Evolutionary conservation across 352 stramenopile genomes (phyloP), one percentile per base, ranked within the genome.

Genomic region (Pythium dissimile): DNA sequence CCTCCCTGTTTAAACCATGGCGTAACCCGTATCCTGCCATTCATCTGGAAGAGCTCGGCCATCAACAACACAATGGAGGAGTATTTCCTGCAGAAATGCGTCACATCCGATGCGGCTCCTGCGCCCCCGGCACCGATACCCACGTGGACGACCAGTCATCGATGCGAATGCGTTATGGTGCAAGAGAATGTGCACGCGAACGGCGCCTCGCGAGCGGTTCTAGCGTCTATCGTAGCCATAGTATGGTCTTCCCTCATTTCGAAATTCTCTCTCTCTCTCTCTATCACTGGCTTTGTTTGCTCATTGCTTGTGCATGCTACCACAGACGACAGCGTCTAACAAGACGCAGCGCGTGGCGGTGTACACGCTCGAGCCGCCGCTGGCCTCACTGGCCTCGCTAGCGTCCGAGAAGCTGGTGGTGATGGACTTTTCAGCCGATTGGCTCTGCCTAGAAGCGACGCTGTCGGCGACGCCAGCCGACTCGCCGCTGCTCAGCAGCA

Each of bases 61-160:
- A 28, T 32, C 8, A 35, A 13, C 31, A 13, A 13, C 21, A 55
- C 55, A 46, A 89, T 89, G 80, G 77, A 89, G 53, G 67, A 83
- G 54, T 88, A 71, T 43, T 81, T 89, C 49, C 44, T 69, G 49
- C 75, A 86, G 30, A 84, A 76, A 57, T 89, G 80, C 63, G 80
- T 89, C 30, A 89, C 77, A 34, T 64, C 75, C 34, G 73, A 81
- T 59, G 56, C 59, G 50, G 23, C 21, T n/a, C 15, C 21, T 20
- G 54, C 59, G 42, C 43, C 52, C 9, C 13, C 13, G 10, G 45
- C 32, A 35, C 13, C 43, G 13, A 26, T 66, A 13, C 62, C 66
- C 23, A 61, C 62, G 26, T 84, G 73, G 68, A 55, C 63, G 26
- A 62, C 43, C 0, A 48, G 28, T 2, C 46, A 66, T 5, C 75